phyloP scores from a whole-genome alignment of 371 early-diverging fungal species.

The Parasitella parasitica region DNA sequence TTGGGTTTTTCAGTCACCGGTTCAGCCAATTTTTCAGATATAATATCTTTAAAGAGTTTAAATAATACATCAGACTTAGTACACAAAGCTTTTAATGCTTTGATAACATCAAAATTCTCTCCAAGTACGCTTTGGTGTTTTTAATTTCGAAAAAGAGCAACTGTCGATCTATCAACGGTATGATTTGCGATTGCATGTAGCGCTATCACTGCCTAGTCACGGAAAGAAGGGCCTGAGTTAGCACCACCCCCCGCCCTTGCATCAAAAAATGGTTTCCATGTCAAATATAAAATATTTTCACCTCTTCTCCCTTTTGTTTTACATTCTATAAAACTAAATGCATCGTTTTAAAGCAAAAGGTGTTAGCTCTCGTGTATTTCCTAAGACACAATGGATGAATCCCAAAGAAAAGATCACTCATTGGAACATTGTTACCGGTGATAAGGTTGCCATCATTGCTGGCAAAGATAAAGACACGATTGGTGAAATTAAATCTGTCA shows the following conservation, averaged over 20 bases:
- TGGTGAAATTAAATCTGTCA: constrained; percentile 48
- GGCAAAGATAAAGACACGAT: constrained; percentile 54
- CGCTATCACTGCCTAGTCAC: too few species aligned
- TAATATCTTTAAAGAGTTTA: too few species aligned
- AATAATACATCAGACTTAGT: too few species aligned
- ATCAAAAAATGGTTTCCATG: constrained; percentile 1
- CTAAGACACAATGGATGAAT: constrained; percentile 38
- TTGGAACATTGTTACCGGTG: constrained; percentile 54
- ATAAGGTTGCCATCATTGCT: constrained; percentile 54
- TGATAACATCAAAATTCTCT: too few species aligned
- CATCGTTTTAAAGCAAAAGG: constrained; percentile 33
- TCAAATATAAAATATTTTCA: neutral
- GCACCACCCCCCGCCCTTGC: constrained; percentile 11
- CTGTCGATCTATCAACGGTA: too few species aligned
- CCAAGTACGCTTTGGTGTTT: too few species aligned
- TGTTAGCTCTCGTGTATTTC: constrained; percentile 35
- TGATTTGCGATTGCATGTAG: too few species aligned
- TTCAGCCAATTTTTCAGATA: too few species aligned
- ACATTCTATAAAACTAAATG: constrained; percentile 10
- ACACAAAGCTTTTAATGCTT: too few species aligned
- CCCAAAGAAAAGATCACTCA: constrained; percentile 42
- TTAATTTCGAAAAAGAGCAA: too few species aligned
- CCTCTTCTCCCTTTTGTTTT: neutral
- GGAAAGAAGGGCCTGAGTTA: neutral
- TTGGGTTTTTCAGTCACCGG: too few species aligned